Conservation (phyloP, 331 rosid species). For the Pyracantha coccinea region DNA sequence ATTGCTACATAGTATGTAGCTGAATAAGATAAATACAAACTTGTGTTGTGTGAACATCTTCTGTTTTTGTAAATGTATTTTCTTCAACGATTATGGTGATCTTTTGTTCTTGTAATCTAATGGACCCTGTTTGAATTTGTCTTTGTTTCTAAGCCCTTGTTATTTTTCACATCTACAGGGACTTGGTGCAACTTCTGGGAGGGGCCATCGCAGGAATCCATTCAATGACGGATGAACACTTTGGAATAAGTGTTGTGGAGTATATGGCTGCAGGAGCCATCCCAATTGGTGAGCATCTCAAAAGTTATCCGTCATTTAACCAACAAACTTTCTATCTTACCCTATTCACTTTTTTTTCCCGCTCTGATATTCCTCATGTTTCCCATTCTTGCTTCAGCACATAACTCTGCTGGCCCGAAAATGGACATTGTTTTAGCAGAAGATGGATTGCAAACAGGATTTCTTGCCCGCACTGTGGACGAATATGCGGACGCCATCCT, state of each 20-base stretch:
- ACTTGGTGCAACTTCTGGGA: constrained; percentile 61
- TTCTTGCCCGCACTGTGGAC: constrained; percentile 59
- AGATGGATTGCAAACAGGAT: constrained; percentile 79
- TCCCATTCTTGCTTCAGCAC: constrained; percentile 47
- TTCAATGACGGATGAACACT: constrained; percentile 96
- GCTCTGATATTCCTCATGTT: constrained; percentile 3
- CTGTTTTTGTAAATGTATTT: background rate
- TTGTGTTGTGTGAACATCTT: no score
- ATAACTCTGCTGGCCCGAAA: constrained; percentile 94
- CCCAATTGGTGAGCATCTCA: constrained; percentile 64
- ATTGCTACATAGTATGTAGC: background rate
- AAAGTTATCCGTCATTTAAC: constrained; percentile 1
- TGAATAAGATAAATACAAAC: background rate
- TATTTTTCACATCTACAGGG: constrained; percentile 42
- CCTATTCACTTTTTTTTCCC: background rate
- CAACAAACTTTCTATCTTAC: background rate
- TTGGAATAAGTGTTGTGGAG: constrained; percentile 89
- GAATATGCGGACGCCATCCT: constrained; percentile 83
- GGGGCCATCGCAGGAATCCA: constrained; percentile 86
- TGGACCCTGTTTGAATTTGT: background rate
- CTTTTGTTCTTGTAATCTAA: background rate
- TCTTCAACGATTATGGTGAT: background rate
- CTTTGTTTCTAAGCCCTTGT: constrained; percentile 1
- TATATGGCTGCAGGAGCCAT: constrained; percentile 96
- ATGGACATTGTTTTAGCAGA: constrained; percentile 89